Base-by-base conservation (phyloP, 805 yeast genomes). In the Metschnikowia matae region DNA sequence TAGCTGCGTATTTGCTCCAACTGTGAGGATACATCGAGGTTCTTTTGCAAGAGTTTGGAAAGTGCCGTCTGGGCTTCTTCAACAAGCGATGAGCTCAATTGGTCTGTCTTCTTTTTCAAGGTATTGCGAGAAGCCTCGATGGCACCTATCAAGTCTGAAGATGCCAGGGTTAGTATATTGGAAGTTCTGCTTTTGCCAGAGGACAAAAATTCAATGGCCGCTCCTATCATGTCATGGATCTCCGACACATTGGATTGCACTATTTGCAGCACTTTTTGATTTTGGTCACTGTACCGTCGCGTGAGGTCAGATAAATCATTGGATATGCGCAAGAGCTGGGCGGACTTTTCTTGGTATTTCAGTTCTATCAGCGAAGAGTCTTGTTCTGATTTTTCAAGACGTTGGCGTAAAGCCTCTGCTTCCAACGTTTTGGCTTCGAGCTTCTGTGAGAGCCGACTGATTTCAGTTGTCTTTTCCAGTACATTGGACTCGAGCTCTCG, bases 401-500 rank as follows among this genome's bases (percentile, higher is more conserved):
- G 15, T 20, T 46, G 36, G 6, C 33, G 46, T 37, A 49, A 15
- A 15, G 18, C 8, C 18, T 18, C 34, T 3, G 31, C 42, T 36
- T 44, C 41, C 18, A 13, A 17, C 7, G 21, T 3, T 18, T 37
- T 23, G 20, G 41, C 20, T 20, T 44, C 42, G 35, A 44, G 48
- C 7, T 36, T 37, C 20, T 36, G 29, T 8, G 32, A 36, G 10
- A 44, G 41, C 23, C 48, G 48, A 18, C 26, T 29, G 33, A 51
- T 41, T 21, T 44, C 50, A 3, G 59, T 38, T 13, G 20, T 35
- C 26, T 54, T 49, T 23, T 56, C 60, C 21, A 52, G 51, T 26
- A 47, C 14, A 40, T 15, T 50, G 29, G 54, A 39, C 15, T 54
- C 54, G 10, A 49, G 46, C n/a, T 54, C 48, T 6, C 35, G 43